Base-by-base conservation (phyloP, 2,329 filamentous ascomycete genomes). In the Thermoascus crustaceus region DNA sequence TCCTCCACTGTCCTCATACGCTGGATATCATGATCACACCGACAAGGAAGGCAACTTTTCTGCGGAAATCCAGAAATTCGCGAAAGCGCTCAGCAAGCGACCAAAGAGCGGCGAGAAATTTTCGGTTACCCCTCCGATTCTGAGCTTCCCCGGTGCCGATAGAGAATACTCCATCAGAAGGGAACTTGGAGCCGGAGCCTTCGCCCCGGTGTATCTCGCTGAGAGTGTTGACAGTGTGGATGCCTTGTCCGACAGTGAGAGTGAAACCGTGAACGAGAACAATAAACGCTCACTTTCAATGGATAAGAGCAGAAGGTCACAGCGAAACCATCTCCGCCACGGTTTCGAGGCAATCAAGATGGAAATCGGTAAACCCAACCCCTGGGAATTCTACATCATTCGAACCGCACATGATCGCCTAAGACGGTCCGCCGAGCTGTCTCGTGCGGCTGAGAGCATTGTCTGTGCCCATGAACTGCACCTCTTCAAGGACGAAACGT, bases 351-450 rank as follows among this genome's bases (percentile, higher is more conserved):
- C 91, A 1, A 71, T 98, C 48, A 98, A 98, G 63, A 88, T 94
- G 78, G 91, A 98, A 63, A 76, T 58, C 8, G 58, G 82, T 20
- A 86, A 88, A 1, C 85, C 89, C 0, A 82, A 80, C 4, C 73
- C 84, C 0, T 98, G 91, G 91, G 91, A 98, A 55, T 98, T 96
- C 55, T 84, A 94, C 63, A 93, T 98, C 61, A 86, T 96, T 68
- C 81, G 85, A 1, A 76, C 86, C 37, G 78, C 84, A 2, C 85
- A 89, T 44, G 68, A 75, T 14, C 82, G 91, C 1, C 70, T 98
- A 0, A 82, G 80, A 0, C 44, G 47, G 6, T 47, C 49, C 4
- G 72, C 80, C 1, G 75, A 73, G 19, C 66, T 82, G 40, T 46
- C 63, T 5, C 79, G 89, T 9, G 81, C 82, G 0, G 72, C 78